Base-by-base conservation (phyloP, 306 rosid genomes). In the Carpinus fangiana region DNA sequence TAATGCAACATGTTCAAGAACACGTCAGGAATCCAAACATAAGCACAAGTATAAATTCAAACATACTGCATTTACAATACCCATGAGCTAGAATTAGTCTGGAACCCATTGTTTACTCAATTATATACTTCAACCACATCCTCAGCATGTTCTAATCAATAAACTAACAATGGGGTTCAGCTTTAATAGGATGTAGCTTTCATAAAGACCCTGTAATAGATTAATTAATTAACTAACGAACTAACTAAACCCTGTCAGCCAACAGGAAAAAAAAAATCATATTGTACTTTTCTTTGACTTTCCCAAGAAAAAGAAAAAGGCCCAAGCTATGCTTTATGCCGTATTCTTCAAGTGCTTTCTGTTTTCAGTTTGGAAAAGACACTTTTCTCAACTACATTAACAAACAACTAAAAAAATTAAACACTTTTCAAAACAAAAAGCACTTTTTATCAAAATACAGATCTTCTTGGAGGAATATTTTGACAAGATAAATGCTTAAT, bases 21-120 rank as follows among this genome's bases (percentile, higher is more conserved):
- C 71, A 82, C 62, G 70, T n/a, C 81, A 75, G 43, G 65, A 82
- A 86, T 38, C 81, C 84, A 86, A 70, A 79, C 84, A 80, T 79
- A 88, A 76, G 73, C 17, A 66, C 61, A 23, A 68, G 70, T 10
- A 70, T 56, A 51, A 51, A 79, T 70, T 73, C 43, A 78, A 77
- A 47, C 55, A 57, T 52, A 61, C 66, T 73, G 60, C 46, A 85
- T 69, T 88, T 85, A 76, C 79, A 87, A 77, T 54, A 71, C 79
- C 60, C 76, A 77, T 50, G 53, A 82, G 16, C 84, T 28, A 75
- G 50, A 86, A 77, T 76, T 81, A 74, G 26, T 66, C 23, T 12
- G 72, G 43, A 75, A 56, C 48, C 36, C 72, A 16, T 9, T 21
- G 38, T 46, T 53, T 10, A 28, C 34, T 74, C 73, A 54, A 55